These are phyloP conservation scores for Aspergillus ostianus DNA, from an alignment of 495 filamentous ascomycete species.

Conservation along the genomic window DNA sequence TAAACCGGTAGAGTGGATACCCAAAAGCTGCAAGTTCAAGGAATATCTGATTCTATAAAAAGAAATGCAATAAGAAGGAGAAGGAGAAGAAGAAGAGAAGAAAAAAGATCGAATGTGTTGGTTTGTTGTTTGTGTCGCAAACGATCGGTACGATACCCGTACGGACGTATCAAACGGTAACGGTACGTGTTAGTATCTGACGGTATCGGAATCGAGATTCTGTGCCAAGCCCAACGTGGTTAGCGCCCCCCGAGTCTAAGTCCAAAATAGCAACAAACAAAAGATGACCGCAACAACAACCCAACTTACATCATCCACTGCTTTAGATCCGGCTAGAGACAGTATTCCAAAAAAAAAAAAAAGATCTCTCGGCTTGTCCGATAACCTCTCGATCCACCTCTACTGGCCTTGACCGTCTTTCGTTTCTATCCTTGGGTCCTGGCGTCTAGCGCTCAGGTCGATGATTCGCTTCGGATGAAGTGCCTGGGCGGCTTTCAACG, in stretches of 20 bases:
- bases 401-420: too few species aligned
- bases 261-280: slow-evolving; percentile 9
- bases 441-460: too few species aligned
- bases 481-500: neutral
- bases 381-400: neutral
- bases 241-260: neutral
- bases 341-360: neutral
- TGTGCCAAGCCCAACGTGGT: slow-evolving; percentile 1
- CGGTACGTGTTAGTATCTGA: neutral
- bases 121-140: neutral
- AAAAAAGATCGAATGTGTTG: slow-evolving; percentile 1
- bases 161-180: slow-evolving; percentile 5
- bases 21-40: neutral
- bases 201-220: neutral
- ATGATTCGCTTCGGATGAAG: too few species aligned
- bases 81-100: too few species aligned
- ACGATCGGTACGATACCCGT: slow-evolving; percentile 5
- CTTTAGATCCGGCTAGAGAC: too few species aligned
- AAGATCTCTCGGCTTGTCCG: slow-evolving; percentile 1
- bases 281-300: neutral
- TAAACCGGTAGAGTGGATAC: too few species aligned
- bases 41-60: neutral
- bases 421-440: too few species aligned
- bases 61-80: neutral
- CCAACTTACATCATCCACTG: neutral